Conservation (phyloP, 2,329 filamentous ascomycete genomes). For the Colletotrichum eleusines region DNA sequence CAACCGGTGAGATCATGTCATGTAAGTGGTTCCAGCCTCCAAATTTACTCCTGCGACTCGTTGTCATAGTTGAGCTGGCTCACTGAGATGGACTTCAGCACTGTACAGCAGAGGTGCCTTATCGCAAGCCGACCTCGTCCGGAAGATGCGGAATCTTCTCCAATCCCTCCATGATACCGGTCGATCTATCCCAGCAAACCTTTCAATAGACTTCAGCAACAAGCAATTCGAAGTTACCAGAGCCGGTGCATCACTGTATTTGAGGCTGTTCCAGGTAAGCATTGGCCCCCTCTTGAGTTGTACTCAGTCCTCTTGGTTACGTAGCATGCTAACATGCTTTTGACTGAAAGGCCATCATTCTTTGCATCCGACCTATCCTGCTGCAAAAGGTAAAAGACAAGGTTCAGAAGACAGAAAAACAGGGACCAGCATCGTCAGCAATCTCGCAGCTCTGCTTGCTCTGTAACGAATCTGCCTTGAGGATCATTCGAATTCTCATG, state of each 20-base stretch:
- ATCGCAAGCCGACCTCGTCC: slow-evolving; percentile 46
- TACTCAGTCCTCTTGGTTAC: background rate
- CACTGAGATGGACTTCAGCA: slow-evolving; percentile 30
- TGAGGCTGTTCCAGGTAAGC: slow-evolving; percentile 47
- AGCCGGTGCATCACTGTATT: slow-evolving; percentile 46
- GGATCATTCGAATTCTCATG: slow-evolving; percentile 46
- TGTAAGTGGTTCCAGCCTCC: slow-evolving; percentile 34
- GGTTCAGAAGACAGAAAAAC: slow-evolving; percentile 42
- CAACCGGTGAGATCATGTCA: slow-evolving; percentile 47
- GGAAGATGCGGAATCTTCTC: slow-evolving; percentile 44
- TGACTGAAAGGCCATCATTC: slow-evolving; percentile 46
- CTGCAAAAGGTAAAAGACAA: slow-evolving; percentile 49
- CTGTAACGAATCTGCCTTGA: slow-evolving; percentile 46
- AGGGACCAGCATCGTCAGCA: slow-evolving; percentile 40
- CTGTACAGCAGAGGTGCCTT: slow-evolving; percentile 46
- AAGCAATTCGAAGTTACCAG: slow-evolving; percentile 43
- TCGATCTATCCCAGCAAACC: slow-evolving; percentile 44
- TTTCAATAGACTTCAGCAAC: slow-evolving; percentile 45
- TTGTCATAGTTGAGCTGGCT: background rate
- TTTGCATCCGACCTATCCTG: slow-evolving; percentile 47
- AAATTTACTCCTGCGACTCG: background rate
- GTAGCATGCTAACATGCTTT: background rate
- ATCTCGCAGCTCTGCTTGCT: slow-evolving; percentile 44
- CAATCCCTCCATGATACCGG: slow-evolving; percentile 45
- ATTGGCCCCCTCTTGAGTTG: background rate